These are phyloP conservation scores for Monosporascus sp. DNA, from an alignment of 2,329 filamentous ascomycete genomes.

Conservation along the genomic window DNA sequence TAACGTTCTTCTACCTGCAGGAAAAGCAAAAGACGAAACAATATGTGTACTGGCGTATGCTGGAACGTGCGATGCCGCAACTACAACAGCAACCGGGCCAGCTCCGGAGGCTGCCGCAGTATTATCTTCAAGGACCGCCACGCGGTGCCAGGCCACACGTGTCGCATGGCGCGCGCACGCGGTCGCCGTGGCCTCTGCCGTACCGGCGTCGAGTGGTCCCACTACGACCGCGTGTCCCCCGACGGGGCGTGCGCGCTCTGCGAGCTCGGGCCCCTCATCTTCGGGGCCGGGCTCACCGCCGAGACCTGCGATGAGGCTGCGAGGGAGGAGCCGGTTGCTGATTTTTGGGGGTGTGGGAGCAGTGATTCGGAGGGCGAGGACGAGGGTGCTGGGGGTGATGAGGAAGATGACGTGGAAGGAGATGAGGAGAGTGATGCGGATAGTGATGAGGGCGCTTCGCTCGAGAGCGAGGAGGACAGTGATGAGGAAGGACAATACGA, in stretches of 20 bases:
- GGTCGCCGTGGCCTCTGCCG: conserved; percentile 12
- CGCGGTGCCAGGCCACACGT: conserved; percentile 12
- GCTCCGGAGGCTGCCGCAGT: conserved; percentile 7
- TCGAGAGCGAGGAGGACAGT: background rate
- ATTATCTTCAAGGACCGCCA: conserved; percentile 6
- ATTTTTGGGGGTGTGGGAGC: background rate
- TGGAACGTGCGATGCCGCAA: conserved; percentile 9
- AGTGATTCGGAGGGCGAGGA: conserved; percentile 11
- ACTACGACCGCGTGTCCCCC: conserved; percentile 4
- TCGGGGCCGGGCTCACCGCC: conserved; percentile 1
- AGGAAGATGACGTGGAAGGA: background rate
- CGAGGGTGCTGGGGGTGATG: background rate
- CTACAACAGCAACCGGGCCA: background rate
- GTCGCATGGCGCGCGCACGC: conserved; percentile 7
- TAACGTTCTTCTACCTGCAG: background rate
- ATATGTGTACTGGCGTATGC: conserved; percentile 18
- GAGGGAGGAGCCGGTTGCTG: background rate
- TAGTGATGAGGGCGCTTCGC: conserved; percentile 1
- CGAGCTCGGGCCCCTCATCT: conserved; percentile 12
- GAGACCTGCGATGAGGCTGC: conserved; percentile 7
- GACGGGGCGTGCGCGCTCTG: conserved; percentile 17
- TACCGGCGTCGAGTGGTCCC: conserved; percentile 12
- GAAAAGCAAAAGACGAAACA: background rate
- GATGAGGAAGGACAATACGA: conserved; percentile 2
- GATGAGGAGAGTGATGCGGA: conserved; percentile 11